These are phyloP conservation scores for Ramaria rubella DNA, from an alignment of 768 basidiomycete genomes.

Conservation along the genomic window DNA sequence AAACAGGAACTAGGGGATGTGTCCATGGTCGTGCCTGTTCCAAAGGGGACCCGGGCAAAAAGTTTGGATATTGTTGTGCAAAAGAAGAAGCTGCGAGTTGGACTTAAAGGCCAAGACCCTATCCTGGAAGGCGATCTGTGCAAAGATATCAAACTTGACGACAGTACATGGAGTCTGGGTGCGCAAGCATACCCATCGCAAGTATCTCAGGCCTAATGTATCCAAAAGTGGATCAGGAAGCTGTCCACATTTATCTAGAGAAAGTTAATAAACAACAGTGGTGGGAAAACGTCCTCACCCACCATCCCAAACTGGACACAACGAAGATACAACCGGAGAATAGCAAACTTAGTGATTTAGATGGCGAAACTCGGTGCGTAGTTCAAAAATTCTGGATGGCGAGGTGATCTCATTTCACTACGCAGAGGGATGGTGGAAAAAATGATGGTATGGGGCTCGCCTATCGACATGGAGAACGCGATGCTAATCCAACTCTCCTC, in stretches of 20 bases:
- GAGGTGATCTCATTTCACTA: not conserved
- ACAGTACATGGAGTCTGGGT: slow-evolving; percentile 96
- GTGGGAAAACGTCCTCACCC: slow-evolving; percentile 96
- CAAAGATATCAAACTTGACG: slow-evolving; percentile 91
- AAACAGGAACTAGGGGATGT: slow-evolving; percentile 83
- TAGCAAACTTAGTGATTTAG: slow-evolving; percentile 92
- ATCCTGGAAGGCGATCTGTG: slow-evolving; percentile 89
- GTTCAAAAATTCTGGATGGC: not conserved
- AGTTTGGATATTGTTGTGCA: slow-evolving; percentile 68
- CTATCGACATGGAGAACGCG: not conserved
- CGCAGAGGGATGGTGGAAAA: slow-evolving; percentile 95
- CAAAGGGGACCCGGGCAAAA: slow-evolving; percentile 76
- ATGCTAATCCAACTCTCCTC: slow-evolving; percentile 3
- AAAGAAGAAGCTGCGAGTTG: slow-evolving; percentile 78
- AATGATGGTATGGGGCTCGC: slow-evolving; percentile 82
- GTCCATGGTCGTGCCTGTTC: slow-evolving; percentile 76
- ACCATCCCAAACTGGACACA: slow-evolving; percentile 96
- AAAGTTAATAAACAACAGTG: slow-evolving; percentile 85
- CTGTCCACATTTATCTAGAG: slow-evolving; percentile 71
- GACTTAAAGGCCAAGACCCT: slow-evolving; percentile 77
- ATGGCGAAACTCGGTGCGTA: slow-evolving; percentile 81
- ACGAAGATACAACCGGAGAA: slow-evolving; percentile 93
- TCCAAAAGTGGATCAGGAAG: slow-evolving; percentile 65
- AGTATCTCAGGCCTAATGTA: not conserved
- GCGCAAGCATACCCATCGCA: slow-evolving; percentile 17